Conservation (phyloP, 192 early-diverging fungal genomes). For the Mortierella claussenii region DNA sequence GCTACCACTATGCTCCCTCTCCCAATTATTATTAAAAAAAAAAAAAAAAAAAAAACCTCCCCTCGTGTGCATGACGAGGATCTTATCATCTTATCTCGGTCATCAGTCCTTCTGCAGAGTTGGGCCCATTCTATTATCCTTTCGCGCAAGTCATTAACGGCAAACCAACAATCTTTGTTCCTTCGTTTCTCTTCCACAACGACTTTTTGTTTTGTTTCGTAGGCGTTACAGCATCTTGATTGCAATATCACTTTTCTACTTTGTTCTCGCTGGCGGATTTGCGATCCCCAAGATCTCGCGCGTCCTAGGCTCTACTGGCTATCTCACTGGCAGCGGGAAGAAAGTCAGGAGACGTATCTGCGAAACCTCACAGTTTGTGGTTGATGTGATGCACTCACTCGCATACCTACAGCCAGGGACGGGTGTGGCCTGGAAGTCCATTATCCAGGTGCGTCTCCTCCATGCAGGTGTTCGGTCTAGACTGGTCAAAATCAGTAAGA, state of each 20-base stretch:
- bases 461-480: slow-evolving; percentile 35
- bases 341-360: slow-evolving; percentile 19
- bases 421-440: slow-evolving; percentile 32
- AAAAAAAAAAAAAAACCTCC: too few relatives aligned
- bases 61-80: too few relatives aligned
- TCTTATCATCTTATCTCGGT: too few relatives aligned
- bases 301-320: slow-evolving; percentile 40
- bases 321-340: slow-evolving; percentile 13
- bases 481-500: slow-evolving; percentile 11
- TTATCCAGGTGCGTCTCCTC: slow-evolving; percentile 37
- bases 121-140: too few relatives aligned
- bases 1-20: too few relatives aligned
- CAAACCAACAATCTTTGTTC: too few relatives aligned
- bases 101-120: too few relatives aligned
- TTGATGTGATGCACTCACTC: slow-evolving; percentile 17
- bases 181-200: not conserved
- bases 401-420: slow-evolving; percentile 20
- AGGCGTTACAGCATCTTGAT: too few relatives aligned
- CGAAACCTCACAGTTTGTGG: slow-evolving; percentile 31
- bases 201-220: too few relatives aligned
- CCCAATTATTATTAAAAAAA: too few relatives aligned
- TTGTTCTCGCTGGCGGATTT: slow-evolving; percentile 26
- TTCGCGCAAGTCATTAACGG: too few relatives aligned
- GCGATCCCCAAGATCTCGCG: slow-evolving; percentile 30
- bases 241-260: too few relatives aligned